A percentile compares a stretch with the other conserved stretches of the same genome.
phyloP scores from a whole-genome alignment of 2,329 filamentous ascomycete species.

The Thielaviopsis ethacetica region DNA sequence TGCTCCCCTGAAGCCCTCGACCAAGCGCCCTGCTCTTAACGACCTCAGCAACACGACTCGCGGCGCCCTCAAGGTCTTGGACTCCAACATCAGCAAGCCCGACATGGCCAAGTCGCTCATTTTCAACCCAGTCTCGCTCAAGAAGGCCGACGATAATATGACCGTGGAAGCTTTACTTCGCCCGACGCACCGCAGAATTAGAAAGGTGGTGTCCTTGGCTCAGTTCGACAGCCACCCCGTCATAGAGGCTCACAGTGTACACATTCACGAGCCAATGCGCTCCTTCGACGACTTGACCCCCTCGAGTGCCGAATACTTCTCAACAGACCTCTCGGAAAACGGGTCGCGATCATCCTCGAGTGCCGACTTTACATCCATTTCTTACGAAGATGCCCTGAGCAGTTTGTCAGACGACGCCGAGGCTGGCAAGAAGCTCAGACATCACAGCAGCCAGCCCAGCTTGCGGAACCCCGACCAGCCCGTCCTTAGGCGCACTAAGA shows the following conservation, averaged over 20 bases:
- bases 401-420: not conserved
- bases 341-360: not conserved
- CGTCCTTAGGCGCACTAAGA: conserved; percentile 27
- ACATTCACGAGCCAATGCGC: conserved; percentile 4
- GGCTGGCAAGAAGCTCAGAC: conserved; percentile 24
- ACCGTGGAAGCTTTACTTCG: not conserved
- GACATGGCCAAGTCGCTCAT: conserved; percentile 13
- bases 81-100: conserved; percentile 21
- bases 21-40: conserved; percentile 65
- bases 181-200: not conserved
- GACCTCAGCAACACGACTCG: conserved; percentile 60
- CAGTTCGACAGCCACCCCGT: conserved; percentile 13
- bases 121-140: conserved; percentile 9
- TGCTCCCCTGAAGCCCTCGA: conserved; percentile 42
- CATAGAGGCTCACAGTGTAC: conserved; percentile 14
- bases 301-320: not conserved
- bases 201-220: not conserved
- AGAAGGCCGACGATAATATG: conserved; percentile 4
- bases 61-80: conserved; percentile 17
- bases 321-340: not conserved
- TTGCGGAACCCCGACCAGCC: conserved; percentile 26
- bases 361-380: conserved; percentile 1
- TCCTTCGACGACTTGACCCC: not conserved
- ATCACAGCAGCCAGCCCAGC: conserved; percentile 38
- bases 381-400: not conserved